A percentile compares a stretch with the other conserved stretches of the same genome.
phyloP scores from a whole-genome alignment of 2,329 filamentous ascomycete genomes.

The Nemania sp. region DNA sequence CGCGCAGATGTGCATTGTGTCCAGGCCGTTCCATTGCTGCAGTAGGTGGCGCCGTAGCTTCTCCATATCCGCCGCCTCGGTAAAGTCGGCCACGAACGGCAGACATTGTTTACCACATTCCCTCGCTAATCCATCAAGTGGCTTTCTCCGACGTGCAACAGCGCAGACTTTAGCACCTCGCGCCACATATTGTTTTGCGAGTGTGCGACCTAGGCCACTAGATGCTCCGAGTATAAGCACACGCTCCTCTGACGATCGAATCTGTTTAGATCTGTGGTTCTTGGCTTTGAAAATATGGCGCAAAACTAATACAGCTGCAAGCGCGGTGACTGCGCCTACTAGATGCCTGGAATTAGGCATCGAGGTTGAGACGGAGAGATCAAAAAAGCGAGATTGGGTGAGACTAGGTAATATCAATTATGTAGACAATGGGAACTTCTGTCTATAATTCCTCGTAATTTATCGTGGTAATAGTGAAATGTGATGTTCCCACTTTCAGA shows the following conservation, averaged over 20 bases:
- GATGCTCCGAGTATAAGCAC: constrained; percentile 52
- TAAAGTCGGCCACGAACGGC: constrained; percentile 48
- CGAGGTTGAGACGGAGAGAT: background rate
- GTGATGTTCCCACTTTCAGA: background rate
- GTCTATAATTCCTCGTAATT: background rate
- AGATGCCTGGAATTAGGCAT: constrained; percentile 25
- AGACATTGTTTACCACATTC: constrained; percentile 49
- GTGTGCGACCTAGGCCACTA: constrained; percentile 50
- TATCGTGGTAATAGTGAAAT: background rate
- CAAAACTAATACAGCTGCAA: constrained; percentile 35
- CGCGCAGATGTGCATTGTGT: constrained; percentile 51
- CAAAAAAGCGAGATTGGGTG: background rate
- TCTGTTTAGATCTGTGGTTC: constrained; percentile 21
- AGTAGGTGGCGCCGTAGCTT: constrained; percentile 44
- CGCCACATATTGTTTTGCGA: constrained; percentile 48
- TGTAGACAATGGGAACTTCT: background rate
- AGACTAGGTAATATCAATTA: background rate
- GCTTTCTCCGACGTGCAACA: constrained; percentile 49
- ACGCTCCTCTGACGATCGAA: constrained; percentile 45
- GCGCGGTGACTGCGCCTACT: constrained; percentile 28
- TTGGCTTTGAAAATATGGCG: constrained; percentile 23
- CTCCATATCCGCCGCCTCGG: constrained; percentile 47
- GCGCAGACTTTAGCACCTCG: constrained; percentile 49
- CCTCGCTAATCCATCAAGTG: constrained; percentile 42
- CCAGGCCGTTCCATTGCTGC: constrained; percentile 48